phyloP scores from a whole-genome alignment of 2,329 filamentous ascomycete genomes.

The Xylariaceae sp. region DNA sequence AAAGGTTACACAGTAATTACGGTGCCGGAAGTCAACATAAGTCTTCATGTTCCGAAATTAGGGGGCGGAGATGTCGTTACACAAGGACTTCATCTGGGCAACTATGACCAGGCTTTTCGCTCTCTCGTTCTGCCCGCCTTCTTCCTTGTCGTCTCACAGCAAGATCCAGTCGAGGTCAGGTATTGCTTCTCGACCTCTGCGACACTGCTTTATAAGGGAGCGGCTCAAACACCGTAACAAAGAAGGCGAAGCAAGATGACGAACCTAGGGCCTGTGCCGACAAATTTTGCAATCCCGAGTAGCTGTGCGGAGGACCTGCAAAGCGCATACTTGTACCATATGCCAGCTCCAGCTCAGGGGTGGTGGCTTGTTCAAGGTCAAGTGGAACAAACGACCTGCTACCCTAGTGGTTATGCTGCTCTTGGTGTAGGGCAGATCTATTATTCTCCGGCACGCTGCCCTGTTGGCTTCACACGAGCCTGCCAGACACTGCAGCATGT shows the following conservation, averaged over 20 bases:
- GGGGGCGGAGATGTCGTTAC: too few species aligned
- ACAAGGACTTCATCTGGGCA: too few species aligned
- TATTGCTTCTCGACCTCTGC: background rate
- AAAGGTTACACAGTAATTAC: too few species aligned
- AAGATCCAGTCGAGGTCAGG: background rate
- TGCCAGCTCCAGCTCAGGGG: slow-evolving; percentile 1
- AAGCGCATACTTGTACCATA: slow-evolving; percentile 3
- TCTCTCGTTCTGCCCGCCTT: background rate
- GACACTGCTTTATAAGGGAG: background rate
- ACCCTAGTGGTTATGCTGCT: slow-evolving; percentile 15
- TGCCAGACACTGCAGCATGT: slow-evolving; percentile 6
- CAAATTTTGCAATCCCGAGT: slow-evolving; percentile 2
- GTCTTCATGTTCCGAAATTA: too few species aligned
- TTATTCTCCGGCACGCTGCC: slow-evolving; percentile 19
- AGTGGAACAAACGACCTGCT: slow-evolving; percentile 14
- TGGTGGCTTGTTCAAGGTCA: slow-evolving; percentile 17
- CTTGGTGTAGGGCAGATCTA: slow-evolving; percentile 5
- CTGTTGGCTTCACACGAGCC: slow-evolving; percentile 18
- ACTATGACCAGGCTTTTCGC: background rate
- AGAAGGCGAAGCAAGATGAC: slow-evolving; percentile 3
- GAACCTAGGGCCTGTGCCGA: slow-evolving; percentile 13
- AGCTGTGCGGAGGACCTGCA: slow-evolving; percentile 1
- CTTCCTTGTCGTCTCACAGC: background rate
- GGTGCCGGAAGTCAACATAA: too few species aligned
- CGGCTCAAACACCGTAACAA: background rate